Percentiles rank a stretch among this genome's conserved stretches.
phyloP scores from a whole-genome alignment of 2,329 filamentous ascomycete genomes.

The Scedosporium apiospermum region DNA sequence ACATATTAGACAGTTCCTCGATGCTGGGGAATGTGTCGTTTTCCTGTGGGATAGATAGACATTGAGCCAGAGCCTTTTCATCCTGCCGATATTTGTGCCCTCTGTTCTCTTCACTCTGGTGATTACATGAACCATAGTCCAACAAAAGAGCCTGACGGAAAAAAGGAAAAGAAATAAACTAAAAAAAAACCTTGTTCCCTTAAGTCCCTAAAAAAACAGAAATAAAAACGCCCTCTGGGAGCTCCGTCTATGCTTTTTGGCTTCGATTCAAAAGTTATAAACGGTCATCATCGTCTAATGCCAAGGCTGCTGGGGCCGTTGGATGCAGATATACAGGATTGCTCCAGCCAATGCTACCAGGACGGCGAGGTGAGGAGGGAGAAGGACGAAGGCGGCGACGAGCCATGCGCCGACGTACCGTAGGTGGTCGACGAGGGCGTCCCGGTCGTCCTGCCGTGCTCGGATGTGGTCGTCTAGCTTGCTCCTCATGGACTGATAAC shows the following conservation, averaged over 20 bases:
- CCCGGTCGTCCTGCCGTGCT: constrained; percentile 20
- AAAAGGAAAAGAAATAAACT: not conserved
- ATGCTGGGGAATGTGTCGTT: no score
- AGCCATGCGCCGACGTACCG: constrained; percentile 31
- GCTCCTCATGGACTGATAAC: not conserved
- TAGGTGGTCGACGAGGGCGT: constrained; percentile 29
- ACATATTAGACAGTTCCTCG: no score
- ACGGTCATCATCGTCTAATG: not conserved
- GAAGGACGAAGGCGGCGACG: constrained; percentile 35
- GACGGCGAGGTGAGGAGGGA: constrained; percentile 32
- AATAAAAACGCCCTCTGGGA: not conserved
- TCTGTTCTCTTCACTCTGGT: not conserved
- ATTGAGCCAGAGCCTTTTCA: no score
- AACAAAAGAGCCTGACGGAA: constrained; percentile 2
- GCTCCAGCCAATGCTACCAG: constrained; percentile 24
- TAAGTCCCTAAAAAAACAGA: not conserved
- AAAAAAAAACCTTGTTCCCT: not conserved
- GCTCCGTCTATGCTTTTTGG: not conserved
- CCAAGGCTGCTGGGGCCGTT: not conserved
- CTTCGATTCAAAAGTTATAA: not conserved
- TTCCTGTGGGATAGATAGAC: no score
- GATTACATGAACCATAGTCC: not conserved
- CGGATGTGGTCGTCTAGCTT: constrained; percentile 13
- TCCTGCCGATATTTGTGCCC: not conserved
- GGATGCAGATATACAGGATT: constrained; percentile 30